phyloP scores from a whole-genome alignment of 495 filamentous ascomycete species.

The Bathelium albidoporum region DNA sequence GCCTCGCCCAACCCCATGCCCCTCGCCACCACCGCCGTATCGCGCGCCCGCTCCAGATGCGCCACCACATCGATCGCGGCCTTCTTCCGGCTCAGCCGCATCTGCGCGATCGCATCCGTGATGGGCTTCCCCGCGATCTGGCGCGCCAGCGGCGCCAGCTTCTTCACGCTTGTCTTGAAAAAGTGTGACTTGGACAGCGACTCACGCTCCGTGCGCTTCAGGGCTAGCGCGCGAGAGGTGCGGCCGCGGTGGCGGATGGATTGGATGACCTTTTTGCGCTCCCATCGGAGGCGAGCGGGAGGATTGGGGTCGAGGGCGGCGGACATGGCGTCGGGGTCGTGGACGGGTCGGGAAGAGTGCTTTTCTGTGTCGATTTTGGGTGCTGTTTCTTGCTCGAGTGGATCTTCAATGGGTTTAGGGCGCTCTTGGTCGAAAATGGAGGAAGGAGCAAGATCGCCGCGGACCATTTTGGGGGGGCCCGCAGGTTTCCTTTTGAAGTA shows the following conservation, averaged over 20 bases:
- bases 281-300: slow-evolving; percentile 53
- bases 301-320: slow-evolving; percentile 61
- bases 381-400: slow-evolving; percentile 4
- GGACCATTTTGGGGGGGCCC: not conserved
- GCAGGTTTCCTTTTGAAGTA: slow-evolving; percentile 18
- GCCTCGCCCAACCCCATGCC: slow-evolving; percentile 71
- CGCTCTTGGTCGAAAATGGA: slow-evolving; percentile 50
- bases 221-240: slow-evolving; percentile 48
- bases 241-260: slow-evolving; percentile 57
- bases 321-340: slow-evolving; percentile 42
- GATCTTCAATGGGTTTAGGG: slow-evolving; percentile 10
- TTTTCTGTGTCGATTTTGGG: slow-evolving; percentile 7
- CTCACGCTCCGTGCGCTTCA: slow-evolving; percentile 66
- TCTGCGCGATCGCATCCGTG: slow-evolving; percentile 86
- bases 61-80: slow-evolving; percentile 66
- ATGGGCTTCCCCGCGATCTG: slow-evolving; percentile 88
- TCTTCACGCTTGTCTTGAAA: slow-evolving; percentile 78
- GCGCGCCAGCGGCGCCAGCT: slow-evolving; percentile 67
- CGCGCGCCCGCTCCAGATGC: slow-evolving; percentile 67
- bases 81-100: slow-evolving; percentile 93
- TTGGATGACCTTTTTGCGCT: slow-evolving; percentile 70
- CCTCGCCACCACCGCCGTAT: slow-evolving; percentile 61
- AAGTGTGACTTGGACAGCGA: slow-evolving; percentile 50
- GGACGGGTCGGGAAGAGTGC: slow-evolving; percentile 14
- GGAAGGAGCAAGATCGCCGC: slow-evolving; percentile 34